Evolutionary conservation across 169 alveolate species (phyloP).

Genomic region (Plasmodium blacklocki): DNA sequence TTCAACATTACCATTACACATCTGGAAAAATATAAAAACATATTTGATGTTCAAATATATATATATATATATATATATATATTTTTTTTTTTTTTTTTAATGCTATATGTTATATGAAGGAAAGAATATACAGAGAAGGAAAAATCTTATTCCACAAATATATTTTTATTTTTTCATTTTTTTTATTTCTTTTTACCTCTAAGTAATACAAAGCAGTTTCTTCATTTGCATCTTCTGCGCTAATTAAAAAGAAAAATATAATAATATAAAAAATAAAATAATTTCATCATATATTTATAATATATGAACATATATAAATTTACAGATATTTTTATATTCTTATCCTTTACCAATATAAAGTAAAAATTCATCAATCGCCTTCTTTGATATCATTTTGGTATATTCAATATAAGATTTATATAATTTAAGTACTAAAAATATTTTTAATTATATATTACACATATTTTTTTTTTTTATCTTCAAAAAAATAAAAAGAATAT

Average conservation of each 20-base stretch:
- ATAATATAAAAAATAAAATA: background rate
- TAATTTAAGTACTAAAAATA: too few relatives aligned
- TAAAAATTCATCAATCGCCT: conserved; percentile 44
- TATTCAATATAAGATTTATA: too few relatives aligned
- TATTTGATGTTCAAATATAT: background rate
- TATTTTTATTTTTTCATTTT: background rate
- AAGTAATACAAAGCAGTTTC: conserved; percentile 58
- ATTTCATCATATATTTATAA: background rate
- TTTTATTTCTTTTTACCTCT: conserved; percentile 15
- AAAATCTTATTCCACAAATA: background rate
- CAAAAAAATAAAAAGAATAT: background rate
- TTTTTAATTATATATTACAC: background rate
- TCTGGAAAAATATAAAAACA: conserved; percentile 14
- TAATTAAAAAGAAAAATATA: conserved; percentile 1
- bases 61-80: background rate
- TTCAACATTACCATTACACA: conserved; percentile 53
- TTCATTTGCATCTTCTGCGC: conserved; percentile 68
- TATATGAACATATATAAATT: too few relatives aligned
- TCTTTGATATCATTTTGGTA: conserved; percentile 28
- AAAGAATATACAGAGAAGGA: background rate
- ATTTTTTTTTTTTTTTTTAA: too few relatives aligned
- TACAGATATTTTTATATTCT: background rate
- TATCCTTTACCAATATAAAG: conserved; percentile 46
- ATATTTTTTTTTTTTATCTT: conserved; percentile 1
- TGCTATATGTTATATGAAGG: background rate